phyloP scores from a whole-genome alignment of 768 basidiomycete genomes.

The Mycena galericulata region DNA sequence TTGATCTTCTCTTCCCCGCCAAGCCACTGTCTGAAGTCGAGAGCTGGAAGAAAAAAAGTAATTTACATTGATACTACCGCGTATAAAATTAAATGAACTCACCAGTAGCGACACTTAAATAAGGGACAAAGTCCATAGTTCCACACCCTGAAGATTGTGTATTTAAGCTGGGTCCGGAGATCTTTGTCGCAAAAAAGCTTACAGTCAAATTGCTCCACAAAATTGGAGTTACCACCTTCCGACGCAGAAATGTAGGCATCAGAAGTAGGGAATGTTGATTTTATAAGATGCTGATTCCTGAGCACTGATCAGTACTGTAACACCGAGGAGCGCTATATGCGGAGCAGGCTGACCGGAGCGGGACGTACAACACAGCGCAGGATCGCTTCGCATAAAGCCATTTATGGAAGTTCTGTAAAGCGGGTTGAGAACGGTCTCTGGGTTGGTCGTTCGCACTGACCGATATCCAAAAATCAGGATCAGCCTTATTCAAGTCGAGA shows the following conservation, averaged over 20 bases:
- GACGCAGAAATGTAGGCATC: slow-evolving; percentile 59
- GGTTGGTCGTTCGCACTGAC: slow-evolving; percentile 50
- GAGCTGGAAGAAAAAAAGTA: slow-evolving; percentile 54
- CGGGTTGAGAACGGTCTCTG: neutral
- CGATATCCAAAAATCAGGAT: slow-evolving; percentile 85
- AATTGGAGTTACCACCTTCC: slow-evolving; percentile 49
- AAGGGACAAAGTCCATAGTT: slow-evolving; percentile 64
- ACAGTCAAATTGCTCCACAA: slow-evolving; percentile 60
- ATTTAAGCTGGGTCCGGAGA: neutral
- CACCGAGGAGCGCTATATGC: neutral
- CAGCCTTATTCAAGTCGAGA: slow-evolving; percentile 65
- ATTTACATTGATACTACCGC: neutral
- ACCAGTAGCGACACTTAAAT: slow-evolving; percentile 65
- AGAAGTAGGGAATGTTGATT: slow-evolving; percentile 70
- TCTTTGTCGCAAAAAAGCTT: slow-evolving; percentile 3
- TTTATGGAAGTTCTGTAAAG: slow-evolving; percentile 81
- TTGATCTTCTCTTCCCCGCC: slow-evolving; percentile 87
- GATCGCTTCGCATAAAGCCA: slow-evolving; percentile 83
- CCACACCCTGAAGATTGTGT: slow-evolving; percentile 59
- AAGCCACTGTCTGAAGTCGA: slow-evolving; percentile 82
- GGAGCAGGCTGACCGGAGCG: slow-evolving; percentile 53
- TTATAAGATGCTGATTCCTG: slow-evolving; percentile 75
- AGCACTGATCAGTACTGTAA: neutral
- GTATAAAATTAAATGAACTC: slow-evolving; percentile 13
- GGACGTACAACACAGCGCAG: slow-evolving; percentile 80